Base-by-base conservation (phyloP, 2,329 filamentous ascomycete genomes). In the Parafenestella ontariensis region DNA sequence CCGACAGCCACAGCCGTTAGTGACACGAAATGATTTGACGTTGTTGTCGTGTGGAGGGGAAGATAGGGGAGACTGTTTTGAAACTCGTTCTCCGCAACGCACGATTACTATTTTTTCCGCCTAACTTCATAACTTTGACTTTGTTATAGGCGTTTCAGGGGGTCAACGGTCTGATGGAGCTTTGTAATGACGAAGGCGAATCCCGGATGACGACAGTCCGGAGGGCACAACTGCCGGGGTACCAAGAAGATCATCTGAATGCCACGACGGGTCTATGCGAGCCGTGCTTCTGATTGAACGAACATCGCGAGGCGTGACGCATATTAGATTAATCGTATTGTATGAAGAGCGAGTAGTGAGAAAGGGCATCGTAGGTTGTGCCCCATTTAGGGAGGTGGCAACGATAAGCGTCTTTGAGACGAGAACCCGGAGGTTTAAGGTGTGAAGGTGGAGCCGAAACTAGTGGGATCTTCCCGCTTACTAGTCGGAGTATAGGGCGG, bases 331-430 rank as follows among this genome's bases (percentile, higher is more conserved):
- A 43, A 43, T 7, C 41, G n/a, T 17, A 24, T 17, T 29, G 41
- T 29, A 29, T 20, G 23, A 11, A 17, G 24, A 18, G 41, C 36
- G 36, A 34, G 17, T 21, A 21, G 43, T 29, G 7, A 34, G 18
- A 18, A 10, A 28, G 26, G 2, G 7, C 26, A 33, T 21, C 37
- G 36, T 42, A 42, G 49, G 50, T 20, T 40, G 55, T 49, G 46
- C 28, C 58, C 59, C 37, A 41, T 57, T 61, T 53, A 60, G 62
- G 64, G 56, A 67, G 62, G 61, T 67, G 62, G 51, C 52, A 56
- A 59, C n/a, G 46, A 39, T 41, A 23, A 49, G 43, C 37, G 29
- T 46, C 31, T 39, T 39, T 42, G 44, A 46, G 39, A 20, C 3
- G 13, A 39, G 34, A n/a, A 23, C 18, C 20, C 37, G 37, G 20